A percentile compares a stretch with the other conserved stretches of the same genome.
Conservation (phyloP, 208 protist genomes). For the Crithidia sp. region DNA sequence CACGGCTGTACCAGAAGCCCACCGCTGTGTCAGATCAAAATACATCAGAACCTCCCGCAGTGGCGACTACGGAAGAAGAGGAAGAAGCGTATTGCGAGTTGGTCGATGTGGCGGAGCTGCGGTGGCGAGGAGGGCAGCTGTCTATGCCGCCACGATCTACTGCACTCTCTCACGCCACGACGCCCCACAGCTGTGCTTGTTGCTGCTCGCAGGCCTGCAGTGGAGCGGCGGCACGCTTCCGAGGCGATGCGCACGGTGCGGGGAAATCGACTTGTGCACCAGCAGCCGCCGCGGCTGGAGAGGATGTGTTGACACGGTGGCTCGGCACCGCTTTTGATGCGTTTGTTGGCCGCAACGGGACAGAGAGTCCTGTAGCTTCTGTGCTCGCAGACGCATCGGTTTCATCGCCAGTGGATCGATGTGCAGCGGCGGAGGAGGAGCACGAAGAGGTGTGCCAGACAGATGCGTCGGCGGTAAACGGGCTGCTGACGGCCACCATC, state of each 20-base stretch:
- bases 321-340: neutral
- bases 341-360: neutral
- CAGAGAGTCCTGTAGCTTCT: neutral
- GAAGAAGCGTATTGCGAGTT: constrained; percentile 24
- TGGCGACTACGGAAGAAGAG: neutral
- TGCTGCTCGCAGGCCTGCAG: constrained; percentile 16
- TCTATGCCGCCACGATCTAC: no score
- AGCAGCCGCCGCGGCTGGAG: neutral
- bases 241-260: no score
- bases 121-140: constrained; percentile 3
- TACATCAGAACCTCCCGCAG: no score
- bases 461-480: no score
- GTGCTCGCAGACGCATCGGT: no score
- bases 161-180: no score
- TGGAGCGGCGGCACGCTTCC: neutral
- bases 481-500: constrained; percentile 7
- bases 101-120: constrained; percentile 31
- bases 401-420: no score
- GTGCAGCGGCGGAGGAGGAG: neutral
- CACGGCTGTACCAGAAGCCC: no score
- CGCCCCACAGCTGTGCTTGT: neutral
- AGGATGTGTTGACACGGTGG: neutral
- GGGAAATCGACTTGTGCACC: neutral
- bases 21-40: no score
- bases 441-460: neutral